Conservation (phyloP, 768 basidiomycete genomes). For the Tulasnella calospora region DNA sequence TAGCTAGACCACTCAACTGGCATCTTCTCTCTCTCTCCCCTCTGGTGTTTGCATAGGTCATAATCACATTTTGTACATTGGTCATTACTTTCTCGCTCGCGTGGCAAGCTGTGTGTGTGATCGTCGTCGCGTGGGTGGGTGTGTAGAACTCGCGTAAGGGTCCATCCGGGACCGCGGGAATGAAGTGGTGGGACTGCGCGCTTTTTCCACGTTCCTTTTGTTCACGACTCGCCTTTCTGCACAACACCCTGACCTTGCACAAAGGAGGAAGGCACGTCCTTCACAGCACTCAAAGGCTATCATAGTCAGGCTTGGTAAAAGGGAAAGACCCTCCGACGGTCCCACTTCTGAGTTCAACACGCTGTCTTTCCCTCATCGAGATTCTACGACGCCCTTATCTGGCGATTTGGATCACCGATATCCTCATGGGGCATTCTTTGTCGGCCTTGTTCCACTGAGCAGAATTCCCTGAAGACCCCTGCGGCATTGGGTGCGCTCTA, state of each 20-base stretch:
- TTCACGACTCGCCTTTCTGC: neutral
- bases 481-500: neutral
- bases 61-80: neutral
- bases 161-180: neutral
- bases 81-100: neutral
- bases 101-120: neutral
- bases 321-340: neutral
- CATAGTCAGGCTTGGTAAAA: neutral
- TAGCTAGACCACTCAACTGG: slow-evolving; percentile 11
- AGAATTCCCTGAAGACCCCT: neutral
- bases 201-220: neutral
- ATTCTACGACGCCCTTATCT: neutral
- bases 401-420: neutral
- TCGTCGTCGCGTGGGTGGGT: neutral
- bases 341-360: neutral
- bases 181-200: neutral
- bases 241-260: neutral
- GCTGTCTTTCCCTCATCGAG: slow-evolving; percentile 3
- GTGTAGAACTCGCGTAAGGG: neutral
- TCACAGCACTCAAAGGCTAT: neutral
- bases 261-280: neutral
- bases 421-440: neutral
- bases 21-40: neutral
- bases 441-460: neutral
- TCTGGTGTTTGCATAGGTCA: neutral